Evolutionary conservation across 2,329 filamentous ascomycete species (phyloP), one percentile per base, ranked within the genome.

Genomic region (Monascus ruber): DNA sequence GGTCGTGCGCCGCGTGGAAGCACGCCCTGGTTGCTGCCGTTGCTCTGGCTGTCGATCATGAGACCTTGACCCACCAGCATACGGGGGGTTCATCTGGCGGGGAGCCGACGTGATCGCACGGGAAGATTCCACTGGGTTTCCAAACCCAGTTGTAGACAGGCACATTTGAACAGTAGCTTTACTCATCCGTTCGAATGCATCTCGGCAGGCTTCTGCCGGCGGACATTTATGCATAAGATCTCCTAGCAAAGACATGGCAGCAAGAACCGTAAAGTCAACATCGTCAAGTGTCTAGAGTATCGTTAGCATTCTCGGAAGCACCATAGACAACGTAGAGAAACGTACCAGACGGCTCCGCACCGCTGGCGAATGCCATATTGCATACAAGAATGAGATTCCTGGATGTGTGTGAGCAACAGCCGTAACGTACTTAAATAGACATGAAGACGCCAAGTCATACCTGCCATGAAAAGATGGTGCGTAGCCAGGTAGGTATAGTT

Each of bases 401-500:
- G 50, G 31, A 24, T 24, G 24, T 35, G 44, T 49, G 42, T 45
- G 38, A 46, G 40, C 37, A 34, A 38, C 34, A 17, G 17, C 17
- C 17, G 17, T 17, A 3, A 17, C 17, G 17, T 17, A 17, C 17
- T 17, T 17, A 17, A 17, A 17, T 17, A 17, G 3, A 17, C 17
- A 17, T 17, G 17, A 17, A 2, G 17, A 17, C 3, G 3, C 17
- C 17, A 17, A 17, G 17, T 17, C 69, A 55, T 81, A 64, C 88
- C 89, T 26, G 89, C 89, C 84, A 94, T 95, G 66, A 96, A 96
- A 5, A 96, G 72, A 62, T 96, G 88, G 58, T 96, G 89, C 0
- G 91, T 95, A 2, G 91, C 88, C 39, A 96, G 68, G 60, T 93
- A 96, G 0, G 89, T 96, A 58, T 95, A 94, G 62, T 94, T 96